Base-by-base conservation (phyloP, 805 yeast genomes). In the Wickerhamiella qilinensis region DNA sequence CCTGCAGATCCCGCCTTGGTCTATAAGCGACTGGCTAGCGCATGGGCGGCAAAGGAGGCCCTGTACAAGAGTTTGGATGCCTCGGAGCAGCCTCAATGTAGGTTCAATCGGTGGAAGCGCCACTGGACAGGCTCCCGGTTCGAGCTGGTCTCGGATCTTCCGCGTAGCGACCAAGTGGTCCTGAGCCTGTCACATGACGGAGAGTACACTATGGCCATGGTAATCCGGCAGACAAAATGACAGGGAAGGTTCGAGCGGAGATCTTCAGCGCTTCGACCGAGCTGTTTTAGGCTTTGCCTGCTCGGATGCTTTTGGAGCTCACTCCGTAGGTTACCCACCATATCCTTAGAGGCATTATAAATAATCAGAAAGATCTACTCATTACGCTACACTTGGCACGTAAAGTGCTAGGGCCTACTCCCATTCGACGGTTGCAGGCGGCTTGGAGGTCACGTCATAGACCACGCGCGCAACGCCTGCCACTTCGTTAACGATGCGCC, bases 381-480 rank as follows among this genome's bases (percentile, higher is more conserved):
- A n/a, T n/a, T n/a, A n/a, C n/a, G n/a, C n/a, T n/a, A n/a, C n/a
- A n/a, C n/a, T n/a, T n/a, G n/a, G n/a, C n/a, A n/a, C n/a, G n/a
- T n/a, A n/a, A n/a, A n/a, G n/a, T n/a, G n/a, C n/a, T n/a, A n/a
- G n/a, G n/a, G n/a, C n/a, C 25, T 77, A 88, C 67, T 91, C 98
- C 98, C 97, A 91, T 63, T 91, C 99, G 51, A 91, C 98, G 44
- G 99, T 91, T 44, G 99, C 98, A 45, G 99, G 99, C 41, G 99
- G 99, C 68, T 91, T 91, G 44, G 96, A 85, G 44, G 98, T 91
- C 60, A 91, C 86, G 62, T 91, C 99, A 63, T 91, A 91, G 40
- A 94, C 91, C 46, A 91, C 99, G 65, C 99, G 80, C 41, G 98
- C 96, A 55, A 91, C 98, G 59, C 99, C 99, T 50, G 80, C 83